Evolutionary conservation across 805 yeast genomes (phyloP).

Genomic region (Zygosaccharomyces bailii): DNA sequence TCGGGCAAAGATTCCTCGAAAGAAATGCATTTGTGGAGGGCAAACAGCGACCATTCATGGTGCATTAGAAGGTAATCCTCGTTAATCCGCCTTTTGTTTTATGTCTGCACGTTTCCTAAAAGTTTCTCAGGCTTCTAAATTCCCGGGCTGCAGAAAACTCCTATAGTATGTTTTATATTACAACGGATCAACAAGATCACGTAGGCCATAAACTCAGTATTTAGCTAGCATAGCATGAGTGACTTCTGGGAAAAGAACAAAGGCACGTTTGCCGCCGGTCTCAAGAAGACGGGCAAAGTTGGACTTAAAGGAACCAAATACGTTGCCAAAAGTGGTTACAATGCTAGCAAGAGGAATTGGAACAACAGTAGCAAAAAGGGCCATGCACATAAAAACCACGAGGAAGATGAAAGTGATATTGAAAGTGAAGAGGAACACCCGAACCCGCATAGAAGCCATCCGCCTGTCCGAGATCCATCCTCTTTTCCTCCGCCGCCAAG

Average conservation of each 20-base stretch:
- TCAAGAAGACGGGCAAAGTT: slow-evolving; percentile 37
- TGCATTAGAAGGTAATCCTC: slow-evolving; percentile 8
- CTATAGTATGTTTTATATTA: not conserved
- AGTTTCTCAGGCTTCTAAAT: not conserved
- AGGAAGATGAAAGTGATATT: slow-evolving; percentile 8
- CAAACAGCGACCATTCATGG: slow-evolving; percentile 14
- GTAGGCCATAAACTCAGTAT: not conserved
- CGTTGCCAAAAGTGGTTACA: slow-evolving; percentile 41
- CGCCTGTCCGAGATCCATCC: slow-evolving; percentile 9
- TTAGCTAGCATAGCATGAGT: slow-evolving; percentile 20
- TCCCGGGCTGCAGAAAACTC: not conserved
- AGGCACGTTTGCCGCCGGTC: slow-evolving; percentile 38
- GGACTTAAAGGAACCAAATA: slow-evolving; percentile 40
- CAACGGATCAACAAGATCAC: not conserved
- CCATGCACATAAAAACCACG: slow-evolving; percentile 10
- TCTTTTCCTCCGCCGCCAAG: slow-evolving; percentile 40
- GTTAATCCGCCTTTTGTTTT: not conserved
- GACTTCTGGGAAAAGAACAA: slow-evolving; percentile 44
- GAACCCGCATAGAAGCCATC: slow-evolving; percentile 4
- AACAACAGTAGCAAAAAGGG: slow-evolving; percentile 20
- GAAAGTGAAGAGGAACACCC: slow-evolving; percentile 22
- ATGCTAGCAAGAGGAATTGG: slow-evolving; percentile 38
- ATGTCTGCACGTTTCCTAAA: not conserved
- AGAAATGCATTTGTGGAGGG: slow-evolving; percentile 7
- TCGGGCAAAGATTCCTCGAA: slow-evolving; percentile 2